Conservation (phyloP, 768 basidiomycete species). For the Agrocybe praecox region DNA sequence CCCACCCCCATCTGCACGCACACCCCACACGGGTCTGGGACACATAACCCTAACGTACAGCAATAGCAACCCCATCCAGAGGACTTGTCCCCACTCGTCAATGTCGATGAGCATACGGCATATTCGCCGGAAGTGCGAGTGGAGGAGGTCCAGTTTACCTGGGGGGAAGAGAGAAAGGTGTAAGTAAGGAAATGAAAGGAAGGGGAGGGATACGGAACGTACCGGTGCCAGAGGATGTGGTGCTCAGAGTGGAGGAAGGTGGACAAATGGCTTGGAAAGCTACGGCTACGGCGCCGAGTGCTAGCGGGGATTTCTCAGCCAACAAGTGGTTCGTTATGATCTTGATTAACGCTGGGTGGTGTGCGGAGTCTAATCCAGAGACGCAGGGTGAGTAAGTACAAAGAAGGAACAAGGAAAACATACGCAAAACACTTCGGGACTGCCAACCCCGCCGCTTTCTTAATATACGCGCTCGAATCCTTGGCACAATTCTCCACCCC, state of each 20-base stretch:
- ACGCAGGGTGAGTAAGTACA: too few relatives aligned
- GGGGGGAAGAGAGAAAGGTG: constrained; percentile 52
- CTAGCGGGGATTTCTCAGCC: constrained; percentile 81
- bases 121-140: constrained; percentile 83
- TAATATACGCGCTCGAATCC: constrained; percentile 92
- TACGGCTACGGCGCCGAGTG: constrained; percentile 82
- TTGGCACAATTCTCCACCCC: constrained; percentile 92
- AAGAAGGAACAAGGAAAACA: constrained; percentile 6
- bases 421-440: constrained; percentile 83
- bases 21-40: constrained; percentile 51
- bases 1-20: constrained; percentile 4
- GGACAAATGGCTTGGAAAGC: constrained; percentile 91
- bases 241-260: constrained; percentile 32
- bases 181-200: not conserved
- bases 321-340: constrained; percentile 61
- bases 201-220: constrained; percentile 31
- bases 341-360: constrained; percentile 71
- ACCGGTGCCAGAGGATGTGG: not conserved
- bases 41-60: constrained; percentile 88
- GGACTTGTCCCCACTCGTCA: constrained; percentile 96
- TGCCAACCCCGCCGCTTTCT: constrained; percentile 90
- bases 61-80: constrained; percentile 73
- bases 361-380: constrained; percentile 69
- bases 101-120: constrained; percentile 86
- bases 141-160: constrained; percentile 75